Evolutionary conservation across 768 basidiomycete species (phyloP).

Genomic region (Naganishia onofrii): DNA sequence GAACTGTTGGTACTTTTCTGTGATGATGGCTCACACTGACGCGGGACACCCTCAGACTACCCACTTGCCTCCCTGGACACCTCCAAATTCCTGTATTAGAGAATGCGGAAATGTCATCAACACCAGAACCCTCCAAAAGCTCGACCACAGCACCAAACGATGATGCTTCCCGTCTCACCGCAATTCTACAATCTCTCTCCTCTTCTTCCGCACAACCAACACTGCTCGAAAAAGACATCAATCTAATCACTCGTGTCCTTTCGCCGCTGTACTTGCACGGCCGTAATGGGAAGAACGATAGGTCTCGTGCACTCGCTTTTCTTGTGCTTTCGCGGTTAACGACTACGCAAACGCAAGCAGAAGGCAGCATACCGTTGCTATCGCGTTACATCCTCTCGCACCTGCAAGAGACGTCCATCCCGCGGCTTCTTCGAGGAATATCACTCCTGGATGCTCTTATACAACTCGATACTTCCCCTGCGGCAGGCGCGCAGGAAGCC

Average conservation of each 20-base stretch:
- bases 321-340: constrained; percentile 18
- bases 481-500: neutral
- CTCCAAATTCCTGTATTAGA: too few relatives aligned
- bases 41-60: too few relatives aligned
- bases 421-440: constrained; percentile 2
- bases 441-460: constrained; percentile 17
- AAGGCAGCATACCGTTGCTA: neutral
- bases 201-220: neutral
- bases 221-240: neutral
- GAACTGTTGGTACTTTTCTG: too few relatives aligned
- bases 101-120: neutral
- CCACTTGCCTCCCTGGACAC: too few relatives aligned
- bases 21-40: too few relatives aligned
- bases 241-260: neutral
- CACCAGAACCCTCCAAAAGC: neutral
- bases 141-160: neutral
- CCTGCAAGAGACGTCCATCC: constrained; percentile 14
- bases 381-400: constrained; percentile 5
- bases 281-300: neutral
- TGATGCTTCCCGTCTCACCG: constrained; percentile 8
- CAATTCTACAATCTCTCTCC: constrained; percentile 10
- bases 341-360: neutral
- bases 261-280: neutral
- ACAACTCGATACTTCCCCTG: constrained; percentile 13
- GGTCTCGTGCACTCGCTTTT: constrained; percentile 19